phyloP scores from a whole-genome alignment of 768 basidiomycete species.

The Tricholoma saponaceum region DNA sequence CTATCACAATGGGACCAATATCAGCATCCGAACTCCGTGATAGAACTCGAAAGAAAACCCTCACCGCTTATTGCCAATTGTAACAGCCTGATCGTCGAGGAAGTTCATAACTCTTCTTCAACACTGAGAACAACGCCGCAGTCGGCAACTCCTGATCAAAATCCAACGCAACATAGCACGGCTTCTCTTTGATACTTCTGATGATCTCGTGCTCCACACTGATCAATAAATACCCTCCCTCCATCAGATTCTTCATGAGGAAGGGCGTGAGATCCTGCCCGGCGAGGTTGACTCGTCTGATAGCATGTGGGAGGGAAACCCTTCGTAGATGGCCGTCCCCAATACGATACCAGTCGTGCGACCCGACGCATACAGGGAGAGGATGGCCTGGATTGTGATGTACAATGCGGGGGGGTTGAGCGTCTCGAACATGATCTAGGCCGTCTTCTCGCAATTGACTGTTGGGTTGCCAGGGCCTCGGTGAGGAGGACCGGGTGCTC shows the following conservation, averaged over 20 bases:
- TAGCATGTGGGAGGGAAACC: conserved; percentile 90
- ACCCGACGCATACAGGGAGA: conserved; percentile 89
- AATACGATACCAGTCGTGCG: conserved; percentile 93
- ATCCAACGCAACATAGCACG: no score
- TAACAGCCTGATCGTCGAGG: no score
- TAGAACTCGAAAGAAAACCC: no score
- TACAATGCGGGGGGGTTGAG: conserved; percentile 91
- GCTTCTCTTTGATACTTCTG: no score
- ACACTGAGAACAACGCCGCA: no score
- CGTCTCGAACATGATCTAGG: conserved; percentile 96
- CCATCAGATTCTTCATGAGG: conserved; percentile 79
- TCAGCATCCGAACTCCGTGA: no score
- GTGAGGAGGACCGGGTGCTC: conserved; percentile 88
- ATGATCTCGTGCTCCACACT: no score
- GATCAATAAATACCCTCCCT: no score
- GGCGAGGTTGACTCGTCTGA: conserved; percentile 85
- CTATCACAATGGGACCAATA: no score
- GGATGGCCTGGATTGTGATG: conserved; percentile 86
- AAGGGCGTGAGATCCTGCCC: conserved; percentile 88
- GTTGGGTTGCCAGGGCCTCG: conserved; percentile 87
- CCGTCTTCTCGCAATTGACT: conserved; percentile 91
- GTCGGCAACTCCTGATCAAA: no score
- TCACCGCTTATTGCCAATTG: no score
- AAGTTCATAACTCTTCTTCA: no score
- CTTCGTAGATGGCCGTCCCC: conserved; percentile 97